Base-by-base conservation (phyloP, 2,329 filamentous ascomycete species). In the Apiospora sp. region DNA sequence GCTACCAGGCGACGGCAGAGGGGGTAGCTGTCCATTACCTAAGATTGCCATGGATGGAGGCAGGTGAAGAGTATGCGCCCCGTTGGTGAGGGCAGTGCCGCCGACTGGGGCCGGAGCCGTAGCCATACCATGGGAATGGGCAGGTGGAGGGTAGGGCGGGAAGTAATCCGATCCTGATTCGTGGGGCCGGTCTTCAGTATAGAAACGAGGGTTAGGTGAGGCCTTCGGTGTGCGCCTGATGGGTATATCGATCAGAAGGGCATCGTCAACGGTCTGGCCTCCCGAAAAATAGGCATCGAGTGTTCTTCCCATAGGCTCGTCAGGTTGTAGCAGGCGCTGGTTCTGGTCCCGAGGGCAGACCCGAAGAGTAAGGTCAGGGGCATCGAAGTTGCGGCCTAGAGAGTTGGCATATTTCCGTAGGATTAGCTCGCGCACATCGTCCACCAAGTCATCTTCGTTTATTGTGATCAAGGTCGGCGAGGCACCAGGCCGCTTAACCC, bases 361-460 rank as follows among this genome's bases (percentile, higher is more conserved):
- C 75, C 93, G 91, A 75, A 98, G 87, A 14, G 90, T 91, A 72
- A 99, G 89, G 82, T 99, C 96, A 16, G 96, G 96, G 14, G 96
- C 89, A 84, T 99, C 96, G 82, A 95, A 98, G 70, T 89, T 93
- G 77, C 92, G 92, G 69, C 96, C 96, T 37, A 99, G 87, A 19
- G 95, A 97, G 83, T 99, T 98, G 77, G 92, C 91, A 82, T 98
- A 99, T 85, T 98, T 98, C 79, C 91, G 91, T 77, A 98, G 86
- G 72, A 98, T 96, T 87, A 94, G 91, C 77, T 98, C 96, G 77
- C 96, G 93, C 74, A 98, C 92, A 83, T 98, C 96, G 82, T 99
- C 96, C 72, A 98, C 95, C 77, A 98, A 85, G 80, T 98, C 95
- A 78, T 97, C 94, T 79, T 97, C 93, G 77, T 91, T 88, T 78